Conservation (phyloP, 176 grass and related monocot genomes). For the Avena atlantica region DNA sequence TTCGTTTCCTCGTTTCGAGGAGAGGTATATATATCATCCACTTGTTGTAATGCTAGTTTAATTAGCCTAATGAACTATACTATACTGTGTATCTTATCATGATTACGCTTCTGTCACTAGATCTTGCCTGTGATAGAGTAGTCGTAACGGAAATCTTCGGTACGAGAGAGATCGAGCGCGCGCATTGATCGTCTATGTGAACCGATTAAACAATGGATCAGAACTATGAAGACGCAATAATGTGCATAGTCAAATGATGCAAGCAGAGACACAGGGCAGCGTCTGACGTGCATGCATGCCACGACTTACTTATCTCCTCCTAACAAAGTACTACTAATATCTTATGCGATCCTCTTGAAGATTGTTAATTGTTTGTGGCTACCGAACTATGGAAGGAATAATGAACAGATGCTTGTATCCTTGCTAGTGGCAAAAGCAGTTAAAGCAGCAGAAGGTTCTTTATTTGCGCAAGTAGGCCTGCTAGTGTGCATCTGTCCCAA, state of each 20-base stretch:
- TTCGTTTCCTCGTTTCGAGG: slow-evolving; percentile 23
- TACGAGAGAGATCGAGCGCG: not conserved
- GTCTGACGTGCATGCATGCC: not conserved
- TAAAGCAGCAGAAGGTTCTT: not conserved
- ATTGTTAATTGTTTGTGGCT: not conserved
- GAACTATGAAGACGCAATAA: not conserved
- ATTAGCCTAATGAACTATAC: not conserved
- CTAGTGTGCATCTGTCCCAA: not conserved
- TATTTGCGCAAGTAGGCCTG: not conserved
- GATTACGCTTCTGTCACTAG: slow-evolving; percentile 30
- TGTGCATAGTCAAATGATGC: not conserved
- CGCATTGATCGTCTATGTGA: not conserved
- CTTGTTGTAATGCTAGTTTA: not conserved
- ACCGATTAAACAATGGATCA: not conserved
- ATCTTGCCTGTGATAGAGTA: slow-evolving; percentile 17
- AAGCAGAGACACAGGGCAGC: not conserved
- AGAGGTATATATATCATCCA: slow-evolving; percentile 1
- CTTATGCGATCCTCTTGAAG: not conserved
- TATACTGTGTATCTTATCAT: not conserved
- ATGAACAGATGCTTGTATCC: not conserved
- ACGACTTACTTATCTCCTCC: not conserved
- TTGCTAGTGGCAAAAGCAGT: not conserved
- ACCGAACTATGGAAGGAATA: not conserved
- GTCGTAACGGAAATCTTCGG: not conserved
- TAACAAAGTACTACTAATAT: not conserved